Evolutionary conservation across 768 basidiomycete genomes (phyloP), one percentile per base, ranked within the genome.

Genomic region (Chalciporus chontae): DNA sequence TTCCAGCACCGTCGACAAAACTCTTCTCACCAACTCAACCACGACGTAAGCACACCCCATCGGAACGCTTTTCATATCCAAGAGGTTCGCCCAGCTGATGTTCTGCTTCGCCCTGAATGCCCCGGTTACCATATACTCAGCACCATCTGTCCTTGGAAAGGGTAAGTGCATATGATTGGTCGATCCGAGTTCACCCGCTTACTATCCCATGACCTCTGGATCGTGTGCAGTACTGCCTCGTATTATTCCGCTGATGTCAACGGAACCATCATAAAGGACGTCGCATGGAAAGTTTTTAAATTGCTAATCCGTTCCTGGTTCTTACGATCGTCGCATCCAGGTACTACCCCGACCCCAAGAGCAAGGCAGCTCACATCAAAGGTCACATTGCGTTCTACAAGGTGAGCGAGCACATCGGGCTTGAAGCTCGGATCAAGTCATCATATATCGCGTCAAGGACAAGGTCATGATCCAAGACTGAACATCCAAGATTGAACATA

Each of bases 301-400:
- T 36, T 19, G 21, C 40, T 17, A 27, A 19, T 45, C 19, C 6
- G 46, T 29, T 42, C 37, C 48, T 50, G 29, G 8, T 34, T 38
- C 43, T 45, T 27, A 34, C 27, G 5, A 23, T 19, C 34, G 19
- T 43, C 23, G 19, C 23, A 23, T 17, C n/a, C 52, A 87, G 87
- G 85, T 85, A 82, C 58, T 90, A 90, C 58, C 79, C 85, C 0
- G 45, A 73, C 1, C 70, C 84, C 0, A 77, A 73, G 23, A 69
- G 77, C 4, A 77, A 75, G 53, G 88, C 87, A 0, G 72, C 78
- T 42, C 61, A 77, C 5, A 85, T 90, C 60, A 76, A 85, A 64
- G 73, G 73, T 9, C 80, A 83, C 60, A 73, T 90, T 18, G 90
- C 88, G 0, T 90, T 91, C 62, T 87, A 91, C 73, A 88, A 88